Evolutionary conservation across 805 yeast species (phyloP), one percentile per base, ranked within the genome.

Genomic region (Saccharomyces mikatae): DNA sequence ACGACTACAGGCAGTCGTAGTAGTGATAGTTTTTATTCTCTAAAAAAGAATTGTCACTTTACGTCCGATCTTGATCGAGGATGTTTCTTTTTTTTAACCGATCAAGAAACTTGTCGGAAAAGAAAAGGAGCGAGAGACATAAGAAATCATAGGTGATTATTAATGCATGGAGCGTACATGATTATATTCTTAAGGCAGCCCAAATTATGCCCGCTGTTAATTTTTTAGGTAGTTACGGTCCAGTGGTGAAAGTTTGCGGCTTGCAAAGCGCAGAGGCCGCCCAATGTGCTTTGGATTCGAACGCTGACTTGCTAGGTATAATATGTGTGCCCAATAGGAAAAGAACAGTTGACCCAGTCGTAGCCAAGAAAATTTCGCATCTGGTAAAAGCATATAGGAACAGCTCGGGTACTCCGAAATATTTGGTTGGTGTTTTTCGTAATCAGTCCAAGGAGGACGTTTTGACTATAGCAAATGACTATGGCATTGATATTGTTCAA

Each of bases 201-300:
- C 17, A 6, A 17, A 21, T 2, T 21, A 36, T 36, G 44, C 9
- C 44, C 13, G 2, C 6, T n/a, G 24, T 21, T 36, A 21, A 36
- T 36, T 4, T 36, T 4, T 9, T 8, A 9, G 17, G 44, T 36
- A 36, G 9, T 36, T 10, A 11, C 11, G 24, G 24, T 21, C 51
- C 56, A 6, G n/a, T 88, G n/a, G 86, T 87, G 4, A 92, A 92
- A 65, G 82, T 92, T 3, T 92, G 99, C 68, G 99, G 99, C 0
- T 67, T 92, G 24, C 80, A 80, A 59, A 76, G 85, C 2, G 66
- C 70, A 0, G 86, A 83, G 48, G 88, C 88, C 0, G 97, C 97
- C 0, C 57, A 70, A n/a, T 64, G 62, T 4, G 97, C 97, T 0
- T 71, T 90, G 0, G 80, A 78, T 0, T 58, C 74, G 6, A 95